Conservation (phyloP, 2,329 filamentous ascomycete species). For the Colletotrichum sojae region DNA sequence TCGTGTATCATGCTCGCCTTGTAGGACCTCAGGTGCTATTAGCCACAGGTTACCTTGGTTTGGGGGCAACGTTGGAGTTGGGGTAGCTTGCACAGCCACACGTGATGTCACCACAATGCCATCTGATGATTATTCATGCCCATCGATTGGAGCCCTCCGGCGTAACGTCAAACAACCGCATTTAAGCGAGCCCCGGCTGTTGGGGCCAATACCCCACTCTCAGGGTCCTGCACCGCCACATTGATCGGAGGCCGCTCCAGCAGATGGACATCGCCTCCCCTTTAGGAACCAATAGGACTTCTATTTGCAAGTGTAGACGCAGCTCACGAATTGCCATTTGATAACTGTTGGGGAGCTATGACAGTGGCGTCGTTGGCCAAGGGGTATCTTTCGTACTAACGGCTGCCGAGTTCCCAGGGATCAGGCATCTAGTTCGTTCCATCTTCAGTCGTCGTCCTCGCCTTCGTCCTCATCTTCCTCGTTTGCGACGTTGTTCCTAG, state of each 20-base stretch:
- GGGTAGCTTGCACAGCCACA: slow-evolving; percentile 42
- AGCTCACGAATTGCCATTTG: slow-evolving; percentile 17
- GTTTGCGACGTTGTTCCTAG: slow-evolving; percentile 51
- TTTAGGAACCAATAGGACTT: not conserved
- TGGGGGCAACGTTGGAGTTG: slow-evolving; percentile 6
- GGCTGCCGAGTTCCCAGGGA: not conserved
- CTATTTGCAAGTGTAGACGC: not conserved
- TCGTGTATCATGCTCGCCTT: slow-evolving; percentile 14
- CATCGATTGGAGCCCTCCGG: slow-evolving; percentile 38
- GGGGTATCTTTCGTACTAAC: slow-evolving; percentile 35
- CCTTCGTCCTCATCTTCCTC: slow-evolving; percentile 46
- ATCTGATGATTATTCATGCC: slow-evolving; percentile 28
- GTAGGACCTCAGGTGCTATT: slow-evolving; percentile 22
- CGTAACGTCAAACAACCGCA: slow-evolving; percentile 26
- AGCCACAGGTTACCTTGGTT: slow-evolving; percentile 31
- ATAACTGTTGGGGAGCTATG: slow-evolving; percentile 12
- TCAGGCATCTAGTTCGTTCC: not conserved
- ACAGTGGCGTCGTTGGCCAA: slow-evolving; percentile 21
- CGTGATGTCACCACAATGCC: slow-evolving; percentile 40
- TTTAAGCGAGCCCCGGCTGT: slow-evolving; percentile 33
- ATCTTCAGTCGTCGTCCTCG: slow-evolving; percentile 30
- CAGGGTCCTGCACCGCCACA: slow-evolving; percentile 33
- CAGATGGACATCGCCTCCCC: slow-evolving; percentile 12
- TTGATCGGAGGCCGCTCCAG: slow-evolving; percentile 24
- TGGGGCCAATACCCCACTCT: slow-evolving; percentile 19